Evolutionary conservation across 2,329 filamentous ascomycete genomes (phyloP), one percentile per base, ranked within the genome.

Genomic region (Cladosporium sphaerospermum): DNA sequence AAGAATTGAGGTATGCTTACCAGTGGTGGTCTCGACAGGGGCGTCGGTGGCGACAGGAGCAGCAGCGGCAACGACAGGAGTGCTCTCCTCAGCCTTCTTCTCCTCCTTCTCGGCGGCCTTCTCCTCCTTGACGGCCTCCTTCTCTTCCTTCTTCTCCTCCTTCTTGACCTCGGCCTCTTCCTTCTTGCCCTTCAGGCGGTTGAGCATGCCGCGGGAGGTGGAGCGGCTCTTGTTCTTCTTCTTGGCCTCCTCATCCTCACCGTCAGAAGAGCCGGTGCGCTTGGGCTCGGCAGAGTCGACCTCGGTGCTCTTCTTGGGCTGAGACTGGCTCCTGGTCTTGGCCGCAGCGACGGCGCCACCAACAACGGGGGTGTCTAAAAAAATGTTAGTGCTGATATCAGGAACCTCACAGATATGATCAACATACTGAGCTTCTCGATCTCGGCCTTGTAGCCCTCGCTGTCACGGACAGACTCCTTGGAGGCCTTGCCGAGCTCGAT

Each of bases 371-470:
- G 64, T 67, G 65, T 59, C 64, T 64, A 45, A 14, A 7, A 32
- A 33, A 16, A 7, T 32, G 40, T 52, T 52, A 55, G 46, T 19
- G 10, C 4, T 37, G 37, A 28, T n/a, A 61, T 60, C 56, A n/a
- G 11, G 51, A 40, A 53, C 28, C 19, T 44, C 43, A 34, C 39
- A n/a, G 33, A 2, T 45, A 32, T 37, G 31, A 18, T 8, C 7
- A 45, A 48, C 78, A 66, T 75, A 82, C 80, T 75, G 62, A 84
- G 76, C 72, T 84, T 85, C 75, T 90, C 86, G 16, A 93, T 74
- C 60, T 88, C 84, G 64, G 81, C 78, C 84, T 96, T 96, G 85
- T 96, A 99, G 56, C 82, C 81, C 73, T 96, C 90, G 64, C 84
- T 85, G 73, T 85, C 83, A 59, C 82, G 81, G 63, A 96, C 81